A percentile compares a stretch with the other conserved stretches of the same genome.
Evolutionary conservation across 805 yeast species (phyloP).

Genomic region (Geotrichum ghanense): DNA sequence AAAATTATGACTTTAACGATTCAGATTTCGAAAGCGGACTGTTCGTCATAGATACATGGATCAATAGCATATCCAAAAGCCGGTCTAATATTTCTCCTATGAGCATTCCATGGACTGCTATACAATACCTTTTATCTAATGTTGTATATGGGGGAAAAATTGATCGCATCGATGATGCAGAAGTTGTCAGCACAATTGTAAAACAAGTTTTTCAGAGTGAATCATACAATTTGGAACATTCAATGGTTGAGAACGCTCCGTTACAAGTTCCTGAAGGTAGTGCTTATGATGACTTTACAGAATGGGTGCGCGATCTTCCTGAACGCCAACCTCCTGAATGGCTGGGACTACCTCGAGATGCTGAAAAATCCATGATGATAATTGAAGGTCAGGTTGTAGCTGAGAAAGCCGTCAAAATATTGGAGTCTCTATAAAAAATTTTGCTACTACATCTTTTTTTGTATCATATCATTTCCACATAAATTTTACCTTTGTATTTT

Average conservation of each 20-base stretch:
- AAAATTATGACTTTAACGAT: constrained; percentile 58
- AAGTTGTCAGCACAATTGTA: constrained; percentile 12
- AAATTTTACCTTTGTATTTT: too few species aligned
- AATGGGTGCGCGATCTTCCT: constrained; percentile 47
- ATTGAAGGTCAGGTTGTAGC: constrained; percentile 10
- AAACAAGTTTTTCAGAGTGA: constrained; percentile 8
- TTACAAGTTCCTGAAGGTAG: constrained; percentile 41
- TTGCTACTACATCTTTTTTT: too few species aligned
- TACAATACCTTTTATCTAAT: constrained; percentile 38
- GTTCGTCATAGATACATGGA: constrained; percentile 32
- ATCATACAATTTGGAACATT: constrained; percentile 26
- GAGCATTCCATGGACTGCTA: constrained; percentile 41
- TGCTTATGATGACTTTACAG: constrained; percentile 23
- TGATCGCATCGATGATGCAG: constrained; percentile 16
- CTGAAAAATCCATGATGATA: constrained; percentile 26
- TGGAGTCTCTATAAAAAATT: background rate
- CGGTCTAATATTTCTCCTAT: constrained; percentile 34
- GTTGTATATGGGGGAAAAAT: constrained; percentile 47
- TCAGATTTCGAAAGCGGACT: constrained; percentile 50
- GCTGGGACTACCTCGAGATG: constrained; percentile 38
- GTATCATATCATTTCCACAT: too few species aligned
- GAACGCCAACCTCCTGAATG: constrained; percentile 40
- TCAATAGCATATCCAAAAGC: constrained; percentile 21
- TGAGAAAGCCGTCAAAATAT: background rate
- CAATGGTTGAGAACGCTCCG: constrained; percentile 8